phyloP scores from a whole-genome alignment of 2,329 filamentous ascomycete genomes.

The Aspergillus luchuensis region DNA sequence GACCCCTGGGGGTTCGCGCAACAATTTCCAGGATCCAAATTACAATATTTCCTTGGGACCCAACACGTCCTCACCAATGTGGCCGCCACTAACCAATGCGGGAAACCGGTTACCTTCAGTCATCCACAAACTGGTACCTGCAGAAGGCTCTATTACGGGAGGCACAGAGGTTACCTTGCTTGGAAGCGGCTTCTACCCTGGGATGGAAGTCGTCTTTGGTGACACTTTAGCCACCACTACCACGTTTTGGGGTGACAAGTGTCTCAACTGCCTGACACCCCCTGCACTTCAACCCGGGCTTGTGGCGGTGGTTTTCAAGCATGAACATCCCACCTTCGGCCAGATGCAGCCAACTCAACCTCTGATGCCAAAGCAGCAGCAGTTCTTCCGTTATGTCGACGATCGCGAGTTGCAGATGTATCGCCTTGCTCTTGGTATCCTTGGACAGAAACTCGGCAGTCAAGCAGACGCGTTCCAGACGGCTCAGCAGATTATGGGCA shows the following conservation, averaged over 20 bases:
- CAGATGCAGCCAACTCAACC: constrained; percentile 47
- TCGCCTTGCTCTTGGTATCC: constrained; percentile 46
- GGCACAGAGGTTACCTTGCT: constrained; percentile 86
- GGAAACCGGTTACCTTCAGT: constrained; percentile 59
- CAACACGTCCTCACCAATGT: constrained; percentile 53
- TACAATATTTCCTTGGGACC: constrained; percentile 40
- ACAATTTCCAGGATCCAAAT: constrained; percentile 43
- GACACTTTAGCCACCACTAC: constrained; percentile 69
- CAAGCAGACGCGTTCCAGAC: constrained; percentile 52
- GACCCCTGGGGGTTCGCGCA: constrained; percentile 60
- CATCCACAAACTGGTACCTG: constrained; percentile 81
- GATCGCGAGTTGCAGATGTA: constrained; percentile 52
- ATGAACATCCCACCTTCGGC: constrained; percentile 53
- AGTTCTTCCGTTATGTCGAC: constrained; percentile 69
- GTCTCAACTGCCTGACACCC: constrained; percentile 77
- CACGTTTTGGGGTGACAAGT: constrained; percentile 77
- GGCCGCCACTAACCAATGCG: constrained; percentile 54
- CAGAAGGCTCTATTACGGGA: constrained; percentile 77
- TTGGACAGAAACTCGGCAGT: constrained; percentile 50
- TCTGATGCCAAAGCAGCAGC: constrained; percentile 51
- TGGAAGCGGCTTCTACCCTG: constrained; percentile 76
- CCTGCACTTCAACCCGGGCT: constrained; percentile 67
- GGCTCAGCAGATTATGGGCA: constrained; percentile 52
- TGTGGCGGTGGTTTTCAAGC: constrained; percentile 71
- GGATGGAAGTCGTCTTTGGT: constrained; percentile 84